These are phyloP conservation scores for Cyberlindnera mycetangii DNA, from an alignment of 805 yeast genomes.

Conservation along the genomic window DNA sequence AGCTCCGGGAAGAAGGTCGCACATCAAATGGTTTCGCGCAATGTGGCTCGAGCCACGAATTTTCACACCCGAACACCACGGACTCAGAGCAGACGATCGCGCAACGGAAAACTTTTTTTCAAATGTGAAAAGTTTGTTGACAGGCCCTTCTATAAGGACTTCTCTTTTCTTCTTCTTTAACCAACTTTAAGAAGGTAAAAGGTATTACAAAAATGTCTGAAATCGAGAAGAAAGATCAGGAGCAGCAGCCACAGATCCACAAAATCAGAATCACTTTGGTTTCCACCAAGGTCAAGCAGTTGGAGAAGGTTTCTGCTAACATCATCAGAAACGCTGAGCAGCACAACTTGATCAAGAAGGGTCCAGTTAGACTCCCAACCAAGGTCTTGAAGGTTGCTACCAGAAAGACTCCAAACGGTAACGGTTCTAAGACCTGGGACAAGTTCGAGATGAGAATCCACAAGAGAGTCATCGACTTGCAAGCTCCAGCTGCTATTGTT, in stretches of 20 bases:
- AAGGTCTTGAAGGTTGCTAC: conserved; percentile 96
- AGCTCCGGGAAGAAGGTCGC: conserved; percentile 2
- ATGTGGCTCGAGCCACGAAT: neutral
- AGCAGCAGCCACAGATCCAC: conserved; percentile 81
- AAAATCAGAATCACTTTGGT: conserved; percentile 99
- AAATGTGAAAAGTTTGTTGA: conserved; percentile 10
- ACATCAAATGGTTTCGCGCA: neutral
- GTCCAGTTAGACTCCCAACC: conserved; percentile 99
- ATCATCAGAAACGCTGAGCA: conserved; percentile 84
- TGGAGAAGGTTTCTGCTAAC: conserved; percentile 93
- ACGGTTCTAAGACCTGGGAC: conserved; percentile 99
- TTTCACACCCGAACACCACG: conserved; percentile 22
- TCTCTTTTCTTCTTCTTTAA: conserved; percentile 9
- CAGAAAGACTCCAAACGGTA: conserved; percentile 99
- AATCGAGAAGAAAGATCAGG: conserved; percentile 80
- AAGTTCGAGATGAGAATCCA: conserved; percentile 99
- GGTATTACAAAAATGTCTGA: conserved; percentile 69
- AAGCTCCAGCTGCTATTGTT: conserved; percentile 91
- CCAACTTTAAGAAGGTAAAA: conserved; percentile 34
- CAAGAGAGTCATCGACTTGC: conserved; percentile 98
- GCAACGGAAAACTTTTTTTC: conserved; percentile 14
- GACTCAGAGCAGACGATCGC: conserved; percentile 9
- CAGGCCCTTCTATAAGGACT: neutral
- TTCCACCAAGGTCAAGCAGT: conserved; percentile 97
- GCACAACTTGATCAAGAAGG: conserved; percentile 86